Conservation (phyloP, 805 yeast species). For the Sungouiozyma ichnusensis region DNA sequence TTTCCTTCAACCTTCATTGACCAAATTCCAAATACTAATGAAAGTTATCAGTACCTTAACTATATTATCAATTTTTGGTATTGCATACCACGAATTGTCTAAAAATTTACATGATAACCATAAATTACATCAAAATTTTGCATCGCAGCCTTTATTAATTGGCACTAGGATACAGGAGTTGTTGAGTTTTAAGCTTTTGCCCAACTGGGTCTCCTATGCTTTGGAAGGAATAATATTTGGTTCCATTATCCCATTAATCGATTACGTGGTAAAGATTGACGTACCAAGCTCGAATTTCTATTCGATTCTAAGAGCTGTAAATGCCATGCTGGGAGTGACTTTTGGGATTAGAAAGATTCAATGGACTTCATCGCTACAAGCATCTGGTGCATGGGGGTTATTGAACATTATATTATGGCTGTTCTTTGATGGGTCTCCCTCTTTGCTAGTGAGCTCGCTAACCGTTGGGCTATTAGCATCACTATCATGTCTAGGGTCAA, state of each 20-base stretch:
- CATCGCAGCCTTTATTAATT: slow-evolving; percentile 34
- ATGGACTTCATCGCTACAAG: slow-evolving; percentile 59
- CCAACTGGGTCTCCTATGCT: slow-evolving; percentile 28
- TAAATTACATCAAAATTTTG: slow-evolving; percentile 32
- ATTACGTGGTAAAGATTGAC: slow-evolving; percentile 14
- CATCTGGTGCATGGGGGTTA: slow-evolving; percentile 51
- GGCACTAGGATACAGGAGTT: slow-evolving; percentile 22
- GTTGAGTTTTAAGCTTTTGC: slow-evolving; percentile 11
- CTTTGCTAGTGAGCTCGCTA: slow-evolving; percentile 45
- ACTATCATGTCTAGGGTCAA: slow-evolving; percentile 19
- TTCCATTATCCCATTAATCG: slow-evolving; percentile 38
- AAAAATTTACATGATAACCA: slow-evolving; percentile 45
- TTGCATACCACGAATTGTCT: slow-evolving; percentile 42
- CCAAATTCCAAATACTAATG: slow-evolving; percentile 1
- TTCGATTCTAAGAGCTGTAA: slow-evolving; percentile 20
- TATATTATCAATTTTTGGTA: slow-evolving; percentile 37
- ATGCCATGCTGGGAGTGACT: slow-evolving; percentile 60
- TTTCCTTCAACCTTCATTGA: background rate
- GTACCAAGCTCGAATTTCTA: slow-evolving; percentile 5
- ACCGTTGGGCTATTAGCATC: slow-evolving; percentile 17
- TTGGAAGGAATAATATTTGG: slow-evolving; percentile 53
- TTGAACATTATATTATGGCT: slow-evolving; percentile 60
- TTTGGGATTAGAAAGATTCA: slow-evolving; percentile 60
- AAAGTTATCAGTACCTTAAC: slow-evolving; percentile 11
- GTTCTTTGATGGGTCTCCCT: slow-evolving; percentile 50